Base-by-base conservation (phyloP, 768 basidiomycete genomes). In the Tulasnella sp. region DNA sequence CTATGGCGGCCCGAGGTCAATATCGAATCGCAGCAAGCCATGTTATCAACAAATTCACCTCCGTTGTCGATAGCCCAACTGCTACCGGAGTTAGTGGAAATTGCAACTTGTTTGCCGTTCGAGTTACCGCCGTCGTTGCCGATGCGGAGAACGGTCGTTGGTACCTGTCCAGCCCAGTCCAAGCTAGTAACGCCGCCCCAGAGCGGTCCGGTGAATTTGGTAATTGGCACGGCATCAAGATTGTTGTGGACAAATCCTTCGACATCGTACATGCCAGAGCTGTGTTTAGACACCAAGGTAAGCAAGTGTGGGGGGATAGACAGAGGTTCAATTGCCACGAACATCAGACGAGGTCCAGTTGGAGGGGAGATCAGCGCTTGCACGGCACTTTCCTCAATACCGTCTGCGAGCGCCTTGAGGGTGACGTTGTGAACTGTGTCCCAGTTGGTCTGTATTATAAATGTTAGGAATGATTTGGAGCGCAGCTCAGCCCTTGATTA, bases 321-420 rank as follows among this genome's bases (percentile, higher is more conserved):
- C 87, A 88, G 81, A 90, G 91, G 4, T 56, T 91, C 87, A 0
- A 90, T 90, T 71, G 16, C 9, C 42, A 91, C 90, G 12, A 91
- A 90, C 91, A 92, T 91, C 81, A 92, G 83, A 18, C 24, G 82
- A 4, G 91, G 88, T 4, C 91, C 91, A 24, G 85, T 86, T 1
- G 91, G 90, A 5, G 91, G 91, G 6, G 91, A 91, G 79, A 92
- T 89, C 74, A 92, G 82, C 27, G 86, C 88, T 78, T 87, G 87
- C 4, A 92, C 87, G 18, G 91, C 86, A 0, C 88, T 90, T 83
- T 92, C 90, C 84, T 92, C 91, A 21, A 92, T 86, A 7, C 92
- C 92, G 81, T 91, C 89, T 0, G 91, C 91, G 44, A 91, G 85
- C 0, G 89, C 89, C 74, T 89, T 86, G 76, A 92, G 84, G 0